Base-by-base conservation (phyloP, 305 asterid species). In the Fraxinus albicans region DNA sequence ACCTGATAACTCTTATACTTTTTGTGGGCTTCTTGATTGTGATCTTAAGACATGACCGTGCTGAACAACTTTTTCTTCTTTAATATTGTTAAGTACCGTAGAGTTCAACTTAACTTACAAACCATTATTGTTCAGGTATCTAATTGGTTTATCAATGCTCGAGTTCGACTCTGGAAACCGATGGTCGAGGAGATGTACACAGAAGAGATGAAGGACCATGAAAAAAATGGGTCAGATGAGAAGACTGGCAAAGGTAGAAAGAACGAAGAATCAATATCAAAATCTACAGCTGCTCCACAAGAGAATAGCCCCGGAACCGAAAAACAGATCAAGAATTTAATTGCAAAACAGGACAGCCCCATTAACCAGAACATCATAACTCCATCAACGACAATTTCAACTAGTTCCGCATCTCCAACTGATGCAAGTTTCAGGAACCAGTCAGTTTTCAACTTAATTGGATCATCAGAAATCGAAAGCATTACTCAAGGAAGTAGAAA, bases 171-270 rank as follows among this genome's bases (percentile, higher is more conserved):
- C 0, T 94, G 99, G 98, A 96, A 94, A 89, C 98, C 97, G 4
- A 94, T 96, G 99, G 99, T 95, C 1, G 99, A 95, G 85, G 99
- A 95, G 83, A 95, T 95, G 99, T 94, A 95, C 89, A 76, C 29
- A 42, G 97, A 93, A 81, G 97, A 94, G 79, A 89, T 90, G 87
- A 96, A 93, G 85, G 98, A 94, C 7, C 88, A 93, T 19, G 98
- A 90, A 19, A 89, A 90, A 69, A 91, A 84, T 6, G 93, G 90
- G 25, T 83, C 91, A 2, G 96, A 91, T 25, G 97, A 89, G 19
- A 89, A 89, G 44, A 74, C 81, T 1, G 80, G 78, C 89, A 93
- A 90, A 79, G 88, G 63, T 27, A 94, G 90, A 70, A 91, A 85
- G 29, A 87, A 89, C 10, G 90, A 91, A 34, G 94, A 89, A 44